Conservation (phyloP, 1,284 basidiomycete genomes). For the Sanghuangporus sanghuang region DNA sequence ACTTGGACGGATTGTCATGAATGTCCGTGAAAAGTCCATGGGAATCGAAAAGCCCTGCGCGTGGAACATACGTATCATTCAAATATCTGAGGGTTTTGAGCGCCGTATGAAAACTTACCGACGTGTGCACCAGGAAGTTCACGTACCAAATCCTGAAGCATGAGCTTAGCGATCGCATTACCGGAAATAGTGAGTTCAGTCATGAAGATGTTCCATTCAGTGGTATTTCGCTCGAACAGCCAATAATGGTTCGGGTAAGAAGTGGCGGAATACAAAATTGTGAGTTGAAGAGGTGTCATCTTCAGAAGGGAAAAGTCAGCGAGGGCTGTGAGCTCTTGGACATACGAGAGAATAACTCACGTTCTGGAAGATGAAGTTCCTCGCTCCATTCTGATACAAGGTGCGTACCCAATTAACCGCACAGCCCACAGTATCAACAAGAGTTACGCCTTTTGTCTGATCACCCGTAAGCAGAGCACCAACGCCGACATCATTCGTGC, state of each 20-base stretch:
- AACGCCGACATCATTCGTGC: constrained; percentile 42
- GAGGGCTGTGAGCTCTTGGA: not conserved
- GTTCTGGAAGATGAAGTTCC: constrained; percentile 46
- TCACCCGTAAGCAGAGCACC: constrained; percentile 35
- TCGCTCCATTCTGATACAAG: constrained; percentile 37
- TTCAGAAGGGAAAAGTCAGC: constrained; percentile 11
- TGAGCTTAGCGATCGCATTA: constrained; percentile 31
- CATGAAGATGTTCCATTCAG: constrained; percentile 36
- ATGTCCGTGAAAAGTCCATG: constrained; percentile 32
- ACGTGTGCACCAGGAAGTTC: constrained; percentile 32
- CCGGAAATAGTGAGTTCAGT: constrained; percentile 30
- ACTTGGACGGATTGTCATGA: constrained; percentile 26
- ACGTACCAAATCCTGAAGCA: constrained; percentile 28
- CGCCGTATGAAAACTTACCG: constrained; percentile 23
- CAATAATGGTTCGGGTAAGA: constrained; percentile 35
- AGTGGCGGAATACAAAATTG: constrained; percentile 31
- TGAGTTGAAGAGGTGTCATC: constrained; percentile 31
- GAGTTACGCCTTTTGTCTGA: constrained; percentile 31
- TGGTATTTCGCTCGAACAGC: constrained; percentile 31
- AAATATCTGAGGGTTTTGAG: not conserved
- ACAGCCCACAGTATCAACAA: constrained; percentile 37
- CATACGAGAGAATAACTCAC: constrained; percentile 25
- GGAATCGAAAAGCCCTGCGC: constrained; percentile 30
- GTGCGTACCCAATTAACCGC: constrained; percentile 35
- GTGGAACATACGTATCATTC: not conserved